Conservation (phyloP, 179 eudicot genomes). For the Pouteria campechiana region DNA sequence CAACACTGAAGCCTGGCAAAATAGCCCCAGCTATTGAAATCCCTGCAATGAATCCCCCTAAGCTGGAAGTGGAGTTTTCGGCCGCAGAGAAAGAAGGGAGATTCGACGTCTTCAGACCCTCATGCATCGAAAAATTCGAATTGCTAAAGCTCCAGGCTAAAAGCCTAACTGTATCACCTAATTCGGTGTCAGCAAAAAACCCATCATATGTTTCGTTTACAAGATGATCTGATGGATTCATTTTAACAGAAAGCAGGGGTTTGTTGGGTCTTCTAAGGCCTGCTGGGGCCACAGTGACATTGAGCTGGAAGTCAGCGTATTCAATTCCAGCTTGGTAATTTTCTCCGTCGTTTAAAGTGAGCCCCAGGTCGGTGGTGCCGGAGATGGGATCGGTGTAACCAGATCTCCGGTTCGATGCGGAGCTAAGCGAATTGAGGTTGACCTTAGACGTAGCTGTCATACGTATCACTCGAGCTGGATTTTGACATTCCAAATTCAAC, state of each 20-base stretch:
- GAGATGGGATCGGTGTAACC: too few relatives aligned
- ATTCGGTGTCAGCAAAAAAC: conserved; percentile 33
- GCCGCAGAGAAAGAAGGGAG: conserved; percentile 30
- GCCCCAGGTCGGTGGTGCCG: too few relatives aligned
- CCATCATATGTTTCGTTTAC: conserved; percentile 43
- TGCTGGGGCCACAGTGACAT: conserved; percentile 26
- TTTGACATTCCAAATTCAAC: too few relatives aligned
- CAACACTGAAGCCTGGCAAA: conserved; percentile 6
- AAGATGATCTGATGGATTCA: conserved; percentile 22
- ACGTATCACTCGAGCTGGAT: too few relatives aligned
- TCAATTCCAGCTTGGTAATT: conserved; percentile 48
- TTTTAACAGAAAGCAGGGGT: conserved; percentile 10
- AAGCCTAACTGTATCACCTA: conserved; percentile 22
- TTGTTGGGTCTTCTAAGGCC: conserved; percentile 23
- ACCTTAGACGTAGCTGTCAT: too few relatives aligned
- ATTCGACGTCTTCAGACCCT: conserved; percentile 14
- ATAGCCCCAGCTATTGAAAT: conserved; percentile 13
- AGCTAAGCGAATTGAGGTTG: too few relatives aligned
- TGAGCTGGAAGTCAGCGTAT: conserved; percentile 14
- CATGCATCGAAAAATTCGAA: conserved; percentile 20
- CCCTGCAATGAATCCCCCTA: conserved; percentile 22
- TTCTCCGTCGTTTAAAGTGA: conserved; percentile 26
- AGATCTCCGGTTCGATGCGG: too few relatives aligned
- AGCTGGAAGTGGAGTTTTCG: conserved; percentile 7
- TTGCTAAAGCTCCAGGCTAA: conserved; percentile 40